Base-by-base conservation (phyloP, 495 filamentous ascomycete genomes). In the Xylaria sp. region DNA sequence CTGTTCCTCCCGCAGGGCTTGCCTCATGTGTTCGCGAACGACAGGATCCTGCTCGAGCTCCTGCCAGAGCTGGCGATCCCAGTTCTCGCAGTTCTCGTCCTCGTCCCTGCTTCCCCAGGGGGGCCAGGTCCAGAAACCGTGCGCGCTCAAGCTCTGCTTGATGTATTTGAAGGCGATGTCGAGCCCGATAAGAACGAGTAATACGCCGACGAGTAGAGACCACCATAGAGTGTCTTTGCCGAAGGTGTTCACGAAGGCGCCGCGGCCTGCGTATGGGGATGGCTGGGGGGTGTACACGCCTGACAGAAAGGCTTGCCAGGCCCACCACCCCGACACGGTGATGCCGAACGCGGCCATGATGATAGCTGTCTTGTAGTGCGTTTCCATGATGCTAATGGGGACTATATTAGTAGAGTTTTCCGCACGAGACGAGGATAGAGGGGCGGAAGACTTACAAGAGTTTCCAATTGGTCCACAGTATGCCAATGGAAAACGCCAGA, bases 281-380 rank as follows among this genome's bases (percentile, higher is more conserved):
- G 87, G 83, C 26, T 86, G 87, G 58, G 87, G 79, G 29, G 82
- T 80, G 80, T 96, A 96, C 46, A 84, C 80, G 17, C 81, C 77
- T 0, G 89, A 83, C 31, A 97, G 88, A 73, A 96, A 90, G 33
- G 90, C 84, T 78, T 95, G 91, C 94, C 94, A 97, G 8, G 78
- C 70, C 78, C 80, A 82, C 85, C 85, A 88, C 14, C 85, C 85
- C 17, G 75, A 79, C 12, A 86, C 70, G 3, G 85, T 86, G 59
- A 93, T 82, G 69, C 90, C 79, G 71, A 95, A 88, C 19, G 89
- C 85, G 48, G 86, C 80, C 9, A 86, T 80, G 29, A 90, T 87
- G n/a, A 93, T 82, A 71, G 88, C 79, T 12, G 90, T 90, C 78
- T 94, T 95, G 84, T 93, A 89, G 80, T 97, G 92, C 40, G 92